Conservation (phyloP, 106 monocot species). For the Alisma plantagoaquatica region DNA sequence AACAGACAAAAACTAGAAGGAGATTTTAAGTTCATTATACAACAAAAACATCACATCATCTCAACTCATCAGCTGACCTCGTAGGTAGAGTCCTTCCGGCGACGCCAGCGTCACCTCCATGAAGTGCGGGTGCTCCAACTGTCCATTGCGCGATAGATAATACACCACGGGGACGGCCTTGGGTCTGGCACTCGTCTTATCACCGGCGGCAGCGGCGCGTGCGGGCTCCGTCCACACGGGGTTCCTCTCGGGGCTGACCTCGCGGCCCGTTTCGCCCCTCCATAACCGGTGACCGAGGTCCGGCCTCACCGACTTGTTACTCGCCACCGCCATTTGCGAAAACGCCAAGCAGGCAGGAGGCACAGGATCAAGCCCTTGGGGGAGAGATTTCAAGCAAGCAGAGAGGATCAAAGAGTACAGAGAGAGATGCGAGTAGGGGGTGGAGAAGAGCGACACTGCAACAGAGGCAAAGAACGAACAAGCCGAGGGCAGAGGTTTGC, state of each 20-base stretch:
- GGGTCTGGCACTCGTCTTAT: no score
- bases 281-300: slow-evolving; percentile 14
- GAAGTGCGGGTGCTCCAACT: slow-evolving; percentile 93
- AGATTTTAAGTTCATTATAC: no score
- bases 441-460: no score
- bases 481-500: no score
- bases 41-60: no score
- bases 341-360: no score
- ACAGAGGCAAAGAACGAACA: no score
- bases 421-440: no score
- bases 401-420: no score
- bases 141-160: slow-evolving; percentile 68
- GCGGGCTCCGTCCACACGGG: slow-evolving; percentile 67
- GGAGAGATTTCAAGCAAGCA: no score
- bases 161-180: slow-evolving; percentile 80
- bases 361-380: no score
- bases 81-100: slow-evolving; percentile 55
- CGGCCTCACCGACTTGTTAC: slow-evolving; percentile 12
- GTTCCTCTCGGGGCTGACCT: slow-evolving; percentile 57
- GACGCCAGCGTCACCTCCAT: slow-evolving; percentile 76
- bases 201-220: slow-evolving; percentile 12
- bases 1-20: not conserved
- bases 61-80: slow-evolving; percentile 53
- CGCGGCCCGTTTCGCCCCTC: slow-evolving; percentile 10
- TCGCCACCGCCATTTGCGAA: slow-evolving; percentile 17